Evolutionary conservation across 169 alveolate species (phyloP), one percentile per base, ranked within the genome.

Genomic region (Eimeria acervulina): DNA sequence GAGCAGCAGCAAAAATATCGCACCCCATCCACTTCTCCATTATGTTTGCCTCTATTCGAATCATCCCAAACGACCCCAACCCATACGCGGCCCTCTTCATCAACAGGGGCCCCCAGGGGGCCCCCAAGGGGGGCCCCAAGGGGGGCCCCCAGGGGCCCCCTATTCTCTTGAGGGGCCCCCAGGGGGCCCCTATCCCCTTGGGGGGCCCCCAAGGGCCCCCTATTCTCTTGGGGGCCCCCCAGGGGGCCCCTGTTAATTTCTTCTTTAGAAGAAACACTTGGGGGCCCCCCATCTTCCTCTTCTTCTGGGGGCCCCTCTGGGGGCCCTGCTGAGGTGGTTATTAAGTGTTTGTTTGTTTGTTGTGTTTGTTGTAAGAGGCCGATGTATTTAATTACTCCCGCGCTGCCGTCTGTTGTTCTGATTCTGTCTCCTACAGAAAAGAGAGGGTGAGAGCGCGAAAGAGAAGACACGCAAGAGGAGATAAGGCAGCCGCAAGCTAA

Each of bases 41-140:
- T 80, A 40, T 96, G 96, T 55, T 83, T 78, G 40, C 97, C 97
- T 38, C 90, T 76, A 0, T 36, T 17, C 31, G 93, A 59, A 31
- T 83, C 95, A 21, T 96, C 97, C 97, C 97, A 96, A 66, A 72
- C 96, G 33, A 96, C 87, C 8, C 97, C 97, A 17, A 96, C 44
- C 95, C 97, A 96, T n/a, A 84, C 17, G 13, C 51, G 74, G 21
- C 44, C 90, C 38, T 84, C 78, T 33, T 68, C 80, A n/a, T n/a
- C n/a, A n/a, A n/a, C n/a, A n/a, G n/a, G n/a, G n/a, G n/a, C n/a
- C n/a, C n/a, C n/a, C n/a, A n/a, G n/a, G n/a, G n/a, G n/a, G n/a
- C n/a, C n/a, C n/a, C n/a, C n/a, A n/a, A n/a, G n/a, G n/a, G n/a
- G n/a, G n/a, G n/a, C n/a, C n/a, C n/a, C n/a, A n/a, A n/a, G n/a